Percentiles rank a stretch among this genome's conserved stretches.
phyloP scores from a whole-genome alignment of 306 rosid genomes.

The Castanea sativa region DNA sequence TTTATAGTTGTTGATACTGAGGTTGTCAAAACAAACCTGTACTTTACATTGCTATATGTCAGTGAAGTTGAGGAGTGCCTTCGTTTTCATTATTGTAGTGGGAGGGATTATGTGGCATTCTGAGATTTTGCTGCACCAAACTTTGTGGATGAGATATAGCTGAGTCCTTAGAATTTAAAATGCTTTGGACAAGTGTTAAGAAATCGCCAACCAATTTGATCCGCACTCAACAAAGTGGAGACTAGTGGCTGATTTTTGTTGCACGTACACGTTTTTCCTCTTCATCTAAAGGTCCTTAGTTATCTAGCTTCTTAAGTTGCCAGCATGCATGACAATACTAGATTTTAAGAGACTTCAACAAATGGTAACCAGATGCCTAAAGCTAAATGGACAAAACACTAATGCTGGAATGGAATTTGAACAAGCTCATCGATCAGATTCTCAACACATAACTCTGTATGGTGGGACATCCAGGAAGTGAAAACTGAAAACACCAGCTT shows the following conservation, averaged over 20 bases:
- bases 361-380: too few species aligned
- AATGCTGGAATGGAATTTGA: too few species aligned
- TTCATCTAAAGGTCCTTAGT: too few species aligned
- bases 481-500: too few species aligned
- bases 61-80: slow-evolving; percentile 19
- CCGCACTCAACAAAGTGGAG: slow-evolving; percentile 45
- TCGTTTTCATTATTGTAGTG: background rate
- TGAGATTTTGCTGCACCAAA: slow-evolving; percentile 15
- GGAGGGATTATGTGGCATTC: slow-evolving; percentile 5
- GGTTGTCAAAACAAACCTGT: background rate
- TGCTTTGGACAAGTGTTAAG: slow-evolving; percentile 26
- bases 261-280: too few species aligned
- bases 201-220: slow-evolving; percentile 24
- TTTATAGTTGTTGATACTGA: slow-evolving; percentile 27
- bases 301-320: too few species aligned
- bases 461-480: too few species aligned
- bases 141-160: slow-evolving; percentile 30
- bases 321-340: too few species aligned
- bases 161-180: background rate
- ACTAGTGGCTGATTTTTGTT: background rate
- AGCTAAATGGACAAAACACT: too few species aligned
- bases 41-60: background rate
- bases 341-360: too few species aligned
- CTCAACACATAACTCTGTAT: too few species aligned
- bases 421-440: too few species aligned